A percentile compares a stretch with the other conserved stretches of the same genome.
phyloP scores from a whole-genome alignment of 2,329 filamentous ascomycete species.

The Penicillium griseofulvum region DNA sequence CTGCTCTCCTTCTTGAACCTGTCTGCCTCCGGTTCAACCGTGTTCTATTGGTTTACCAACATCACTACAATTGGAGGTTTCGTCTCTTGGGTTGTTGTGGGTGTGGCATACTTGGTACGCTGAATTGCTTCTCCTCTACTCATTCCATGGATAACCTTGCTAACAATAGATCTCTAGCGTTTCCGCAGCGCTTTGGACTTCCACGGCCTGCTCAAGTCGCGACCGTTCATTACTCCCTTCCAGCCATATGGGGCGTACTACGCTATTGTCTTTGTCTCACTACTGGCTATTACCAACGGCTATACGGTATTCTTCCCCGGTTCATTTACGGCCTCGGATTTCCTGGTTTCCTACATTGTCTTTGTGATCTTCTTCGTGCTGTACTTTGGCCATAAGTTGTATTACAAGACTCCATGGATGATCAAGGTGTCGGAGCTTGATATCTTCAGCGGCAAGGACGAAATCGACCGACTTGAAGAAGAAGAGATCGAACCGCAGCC shows the following conservation, averaged over 20 bases:
- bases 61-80: conserved; percentile 40
- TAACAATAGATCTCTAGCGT: conserved; percentile 37
- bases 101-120: conserved; percentile 48
- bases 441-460: conserved; percentile 46
- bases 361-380: conserved; percentile 51
- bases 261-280: conserved; percentile 47
- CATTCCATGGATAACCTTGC: conserved; percentile 16
- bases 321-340: conserved; percentile 46
- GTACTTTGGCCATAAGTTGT: conserved; percentile 38
- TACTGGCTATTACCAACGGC: conserved; percentile 57
- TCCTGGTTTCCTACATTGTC: conserved; percentile 56
- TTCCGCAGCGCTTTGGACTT: conserved; percentile 55
- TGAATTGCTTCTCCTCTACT: conserved; percentile 37
- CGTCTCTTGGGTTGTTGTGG: conserved; percentile 41
- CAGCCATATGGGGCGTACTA: conserved; percentile 55
- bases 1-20: conserved; percentile 38
- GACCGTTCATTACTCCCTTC: conserved; percentile 52
- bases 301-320: conserved; percentile 55
- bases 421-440: conserved; percentile 42
- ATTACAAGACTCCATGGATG: conserved; percentile 33
- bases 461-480: conserved; percentile 46
- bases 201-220: conserved; percentile 42
- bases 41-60: conserved; percentile 45
- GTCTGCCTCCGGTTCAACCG: conserved; percentile 32
- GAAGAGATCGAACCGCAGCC: conserved; percentile 42